Evolutionary conservation across 2,329 filamentous ascomycete genomes (phyloP).

Genomic region (Didymella exigua): DNA sequence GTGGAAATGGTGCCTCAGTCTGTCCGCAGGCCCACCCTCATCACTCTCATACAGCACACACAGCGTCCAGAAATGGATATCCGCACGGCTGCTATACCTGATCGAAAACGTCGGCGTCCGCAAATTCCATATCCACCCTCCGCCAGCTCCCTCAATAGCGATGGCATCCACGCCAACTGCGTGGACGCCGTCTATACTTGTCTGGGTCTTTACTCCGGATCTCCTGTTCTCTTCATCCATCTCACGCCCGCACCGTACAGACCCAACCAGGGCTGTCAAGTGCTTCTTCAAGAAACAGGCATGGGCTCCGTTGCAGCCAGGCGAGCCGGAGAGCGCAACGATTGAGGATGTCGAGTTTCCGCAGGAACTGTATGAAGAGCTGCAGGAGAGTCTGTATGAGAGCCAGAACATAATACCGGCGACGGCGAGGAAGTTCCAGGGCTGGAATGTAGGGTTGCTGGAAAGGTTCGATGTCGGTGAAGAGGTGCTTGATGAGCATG

Average conservation of each 20-base stretch:
- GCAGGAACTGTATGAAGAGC: constrained; percentile 53
- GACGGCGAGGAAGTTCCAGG: constrained; percentile 63
- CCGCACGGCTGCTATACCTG: constrained; percentile 61
- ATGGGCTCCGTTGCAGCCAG: constrained; percentile 30
- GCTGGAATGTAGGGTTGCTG: constrained; percentile 71
- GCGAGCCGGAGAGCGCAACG: constrained; percentile 48
- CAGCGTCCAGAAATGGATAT: constrained; percentile 52
- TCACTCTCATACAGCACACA: constrained; percentile 24
- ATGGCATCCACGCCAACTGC: not conserved
- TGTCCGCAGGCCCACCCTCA: constrained; percentile 22
- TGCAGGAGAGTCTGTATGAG: constrained; percentile 53
- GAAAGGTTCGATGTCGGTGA: constrained; percentile 54
- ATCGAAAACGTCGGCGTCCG: constrained; percentile 62
- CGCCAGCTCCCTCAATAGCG: not conserved
- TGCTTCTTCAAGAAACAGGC: constrained; percentile 57
- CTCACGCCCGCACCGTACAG: constrained; percentile 24
- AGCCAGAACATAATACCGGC: constrained; percentile 62
- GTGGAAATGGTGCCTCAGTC: constrained; percentile 55
- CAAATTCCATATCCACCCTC: constrained; percentile 60
- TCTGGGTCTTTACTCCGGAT: constrained; percentile 67
- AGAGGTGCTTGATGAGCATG: constrained; percentile 6
- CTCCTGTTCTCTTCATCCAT: constrained; percentile 60
- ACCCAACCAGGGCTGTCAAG: constrained; percentile 61
- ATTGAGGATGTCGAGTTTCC: constrained; percentile 62
- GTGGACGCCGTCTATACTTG: constrained; percentile 39